A percentile compares a stretch with the other conserved stretches of the same genome.
These are phyloP conservation scores for Globisporangium paddicum DNA, from an alignment of 352 stramenopile species.

Conservation along the genomic window DNA sequence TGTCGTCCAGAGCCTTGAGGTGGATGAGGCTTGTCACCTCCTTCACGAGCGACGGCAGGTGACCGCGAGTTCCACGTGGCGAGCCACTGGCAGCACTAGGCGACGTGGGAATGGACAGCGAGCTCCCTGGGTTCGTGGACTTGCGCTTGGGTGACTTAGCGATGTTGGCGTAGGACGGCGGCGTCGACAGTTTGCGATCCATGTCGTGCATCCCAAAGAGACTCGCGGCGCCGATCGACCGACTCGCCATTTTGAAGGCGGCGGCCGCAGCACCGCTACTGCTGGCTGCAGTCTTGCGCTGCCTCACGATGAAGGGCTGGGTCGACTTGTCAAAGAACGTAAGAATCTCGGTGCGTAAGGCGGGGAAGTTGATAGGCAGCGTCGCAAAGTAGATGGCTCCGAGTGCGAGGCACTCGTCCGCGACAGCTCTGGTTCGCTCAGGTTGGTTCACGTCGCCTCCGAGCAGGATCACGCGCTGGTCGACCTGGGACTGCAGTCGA, in stretches of 20 bases:
- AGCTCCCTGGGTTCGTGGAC: conserved; percentile 7
- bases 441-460: conserved; percentile 37
- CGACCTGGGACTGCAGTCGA: conserved; percentile 29
- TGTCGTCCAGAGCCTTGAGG: conserved; percentile 17
- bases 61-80: not conserved
- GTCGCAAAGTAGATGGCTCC: conserved; percentile 59
- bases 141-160: conserved; percentile 24
- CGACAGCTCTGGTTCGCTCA: conserved; percentile 26
- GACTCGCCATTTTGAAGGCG: conserved; percentile 17
- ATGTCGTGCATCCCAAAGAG: conserved; percentile 35
- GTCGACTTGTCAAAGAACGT: conserved; percentile 47
- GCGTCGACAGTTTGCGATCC: conserved; percentile 28
- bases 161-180: conserved; percentile 27
- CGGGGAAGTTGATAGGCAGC: conserved; percentile 54
- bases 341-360: conserved; percentile 48
- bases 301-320: conserved; percentile 51
- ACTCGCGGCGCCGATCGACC: conserved; percentile 36
- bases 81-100: not conserved
- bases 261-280: conserved; percentile 12
- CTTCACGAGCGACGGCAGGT: conserved; percentile 12
- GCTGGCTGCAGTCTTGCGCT: conserved; percentile 23
- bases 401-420: conserved; percentile 34
- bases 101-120: too few relatives aligned
- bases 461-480: conserved; percentile 48
- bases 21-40: conserved; percentile 10